These are phyloP conservation scores for Musa acuminata DNA, from an alignment of 176 grass and related monocot species.

Conservation along the genomic window DNA sequence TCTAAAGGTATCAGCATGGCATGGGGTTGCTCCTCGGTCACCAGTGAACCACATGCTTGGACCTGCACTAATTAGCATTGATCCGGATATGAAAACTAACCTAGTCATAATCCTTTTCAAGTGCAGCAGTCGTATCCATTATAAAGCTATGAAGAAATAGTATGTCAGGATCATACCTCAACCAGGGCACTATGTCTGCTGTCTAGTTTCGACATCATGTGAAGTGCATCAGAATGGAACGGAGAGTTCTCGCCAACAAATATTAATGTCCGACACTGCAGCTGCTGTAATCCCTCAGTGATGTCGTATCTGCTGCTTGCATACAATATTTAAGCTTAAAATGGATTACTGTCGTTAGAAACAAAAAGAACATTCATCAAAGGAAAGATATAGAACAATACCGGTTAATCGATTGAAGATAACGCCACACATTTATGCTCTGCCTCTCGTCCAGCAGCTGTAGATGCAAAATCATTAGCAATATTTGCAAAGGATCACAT, in stretches of 20 bases:
- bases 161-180: constrained; percentile 8
- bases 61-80: constrained; percentile 2
- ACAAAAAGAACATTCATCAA: background rate
- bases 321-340: background rate
- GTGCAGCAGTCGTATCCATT: too few species aligned
- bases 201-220: constrained; percentile 19
- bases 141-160: background rate
- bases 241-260: constrained; percentile 24
- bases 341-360: background rate
- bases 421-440: constrained; percentile 16
- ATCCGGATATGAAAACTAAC: background rate
- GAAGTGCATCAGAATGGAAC: constrained; percentile 19
- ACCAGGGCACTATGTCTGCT: constrained; percentile 17
- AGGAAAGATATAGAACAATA: background rate
- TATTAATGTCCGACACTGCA: constrained; percentile 15
- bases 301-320: constrained; percentile 24
- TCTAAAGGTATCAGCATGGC: constrained; percentile 26
- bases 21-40: constrained; percentile 25
- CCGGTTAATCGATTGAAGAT: constrained; percentile 22
- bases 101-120: background rate
- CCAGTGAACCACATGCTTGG: constrained; percentile 16
- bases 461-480: background rate
- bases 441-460: constrained; percentile 21
- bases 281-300: constrained; percentile 5
- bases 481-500: background rate